Evolutionary conservation across 1,139 yeast species (phyloP).

Genomic region (Ogataea hybrid): DNA sequence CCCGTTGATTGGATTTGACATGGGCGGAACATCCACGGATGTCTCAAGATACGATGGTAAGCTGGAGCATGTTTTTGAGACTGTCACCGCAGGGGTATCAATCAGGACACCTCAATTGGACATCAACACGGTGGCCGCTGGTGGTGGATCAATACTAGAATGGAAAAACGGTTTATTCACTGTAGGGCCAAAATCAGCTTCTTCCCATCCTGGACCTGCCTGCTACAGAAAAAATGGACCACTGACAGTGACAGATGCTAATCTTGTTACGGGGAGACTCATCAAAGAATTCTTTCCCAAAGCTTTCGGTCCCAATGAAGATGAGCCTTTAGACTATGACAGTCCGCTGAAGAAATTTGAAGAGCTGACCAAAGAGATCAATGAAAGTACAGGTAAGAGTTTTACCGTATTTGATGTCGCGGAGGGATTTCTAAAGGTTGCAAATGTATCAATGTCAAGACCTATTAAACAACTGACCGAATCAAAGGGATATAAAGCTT

Average conservation of each 20-base stretch:
- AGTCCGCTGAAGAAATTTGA: conserved; percentile 39
- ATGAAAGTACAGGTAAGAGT: conserved; percentile 35
- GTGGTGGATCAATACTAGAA: conserved; percentile 52
- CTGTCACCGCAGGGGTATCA: conserved; percentile 53
- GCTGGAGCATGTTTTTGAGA: conserved; percentile 52
- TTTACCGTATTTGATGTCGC: conserved; percentile 46
- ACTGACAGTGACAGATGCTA: conserved; percentile 55
- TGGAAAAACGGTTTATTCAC: conserved; percentile 50
- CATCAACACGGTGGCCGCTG: conserved; percentile 59
- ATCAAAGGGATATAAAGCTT: conserved; percentile 45
- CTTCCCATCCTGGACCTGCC: conserved; percentile 60
- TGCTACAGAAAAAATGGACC: conserved; percentile 60
- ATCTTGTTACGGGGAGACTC: conserved; percentile 48
- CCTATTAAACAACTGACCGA: conserved; percentile 51
- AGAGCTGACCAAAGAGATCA: conserved; percentile 41
- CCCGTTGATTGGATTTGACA: conserved; percentile 53
- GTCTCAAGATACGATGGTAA: conserved; percentile 50
- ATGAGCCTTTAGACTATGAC: conserved; percentile 46
- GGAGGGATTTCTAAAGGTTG: conserved; percentile 47
- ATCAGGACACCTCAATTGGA: conserved; percentile 58
- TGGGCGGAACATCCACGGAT: conserved; percentile 62
- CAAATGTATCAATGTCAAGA: conserved; percentile 50
- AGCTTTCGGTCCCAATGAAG: conserved; percentile 52
- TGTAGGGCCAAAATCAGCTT: conserved; percentile 57
- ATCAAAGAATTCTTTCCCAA: conserved; percentile 51